A percentile compares a stretch with the other conserved stretches of the same genome.
phyloP scores from a whole-genome alignment of 805 yeast species.

The Ogataea nitratoaversa region DNA sequence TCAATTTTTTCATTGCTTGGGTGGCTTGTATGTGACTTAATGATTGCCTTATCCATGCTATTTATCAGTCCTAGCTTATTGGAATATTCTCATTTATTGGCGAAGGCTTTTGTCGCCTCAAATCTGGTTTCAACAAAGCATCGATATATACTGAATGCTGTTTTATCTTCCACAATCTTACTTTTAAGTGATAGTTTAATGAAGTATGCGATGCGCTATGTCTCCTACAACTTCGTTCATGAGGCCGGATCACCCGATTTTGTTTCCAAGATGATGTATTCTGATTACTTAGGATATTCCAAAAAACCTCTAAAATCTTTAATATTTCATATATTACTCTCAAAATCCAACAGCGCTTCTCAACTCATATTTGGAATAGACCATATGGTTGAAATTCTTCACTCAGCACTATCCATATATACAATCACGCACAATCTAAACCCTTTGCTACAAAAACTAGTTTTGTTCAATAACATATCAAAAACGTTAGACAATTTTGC shows the following conservation, averaged over 20 bases:
- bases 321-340: slow-evolving; percentile 19
- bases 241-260: slow-evolving; percentile 1
- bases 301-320: slow-evolving; percentile 20
- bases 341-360: slow-evolving; percentile 12
- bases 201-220: slow-evolving; percentile 1
- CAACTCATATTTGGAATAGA: slow-evolving; percentile 22
- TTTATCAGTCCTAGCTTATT: slow-evolving; percentile 21
- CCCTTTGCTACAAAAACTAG: slow-evolving; percentile 21
- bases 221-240: slow-evolving; percentile 2
- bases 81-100: slow-evolving; percentile 25
- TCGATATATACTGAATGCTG: slow-evolving; percentile 26
- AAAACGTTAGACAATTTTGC: slow-evolving; percentile 18
- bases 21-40: slow-evolving; percentile 14
- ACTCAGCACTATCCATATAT: slow-evolving; percentile 29
- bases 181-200: slow-evolving; percentile 13
- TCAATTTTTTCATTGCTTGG: slow-evolving; percentile 11
- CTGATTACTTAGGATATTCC: slow-evolving; percentile 15
- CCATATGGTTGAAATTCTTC: slow-evolving; percentile 23
- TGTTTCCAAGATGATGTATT: slow-evolving; percentile 10
- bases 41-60: slow-evolving; percentile 16
- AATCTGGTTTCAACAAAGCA: slow-evolving; percentile 28
- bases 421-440: slow-evolving; percentile 26
- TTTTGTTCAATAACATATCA: slow-evolving; percentile 11
- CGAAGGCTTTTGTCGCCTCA: slow-evolving; percentile 33
- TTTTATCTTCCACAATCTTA: slow-evolving; percentile 21